Evolutionary conservation across 176 grass and related monocot genomes (phyloP).

Genomic region (Microstegium vimineum): DNA sequence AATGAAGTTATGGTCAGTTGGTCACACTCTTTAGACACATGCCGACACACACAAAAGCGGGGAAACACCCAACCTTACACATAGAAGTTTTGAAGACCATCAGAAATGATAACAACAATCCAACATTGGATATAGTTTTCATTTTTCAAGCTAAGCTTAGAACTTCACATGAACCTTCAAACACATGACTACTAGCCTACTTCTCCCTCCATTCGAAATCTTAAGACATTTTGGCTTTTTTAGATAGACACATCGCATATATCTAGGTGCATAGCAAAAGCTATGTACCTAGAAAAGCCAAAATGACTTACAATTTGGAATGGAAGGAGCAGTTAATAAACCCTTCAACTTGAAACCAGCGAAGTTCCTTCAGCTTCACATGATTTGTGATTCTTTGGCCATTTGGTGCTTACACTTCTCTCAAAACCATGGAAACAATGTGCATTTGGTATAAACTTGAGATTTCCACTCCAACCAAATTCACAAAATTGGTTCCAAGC

Average conservation of each 20-base stretch:
- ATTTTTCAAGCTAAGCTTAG: neutral
- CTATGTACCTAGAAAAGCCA: too few species aligned
- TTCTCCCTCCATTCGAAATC: neutral
- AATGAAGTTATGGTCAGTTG: neutral
- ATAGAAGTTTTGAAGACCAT: neutral
- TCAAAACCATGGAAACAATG: neutral
- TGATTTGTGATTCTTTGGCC: neutral
- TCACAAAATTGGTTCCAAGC: neutral
- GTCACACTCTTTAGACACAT: neutral
- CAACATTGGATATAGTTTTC: neutral
- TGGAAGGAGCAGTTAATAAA: neutral
- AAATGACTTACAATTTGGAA: neutral
- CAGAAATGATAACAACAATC: neutral
- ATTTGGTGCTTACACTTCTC: neutral
- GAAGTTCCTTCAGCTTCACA: neutral
- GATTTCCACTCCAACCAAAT: conserved; percentile 12
- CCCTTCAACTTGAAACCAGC: neutral
- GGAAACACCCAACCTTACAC: neutral
- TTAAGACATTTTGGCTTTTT: neutral
- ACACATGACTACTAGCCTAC: neutral
- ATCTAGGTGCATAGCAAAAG: too few species aligned
- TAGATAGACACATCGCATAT: neutral
- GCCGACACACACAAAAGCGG: neutral
- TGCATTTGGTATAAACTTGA: neutral
- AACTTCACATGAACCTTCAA: neutral